phyloP scores from a whole-genome alignment of 2,329 filamentous ascomycete genomes.

The Trichoderma pleuroti region DNA sequence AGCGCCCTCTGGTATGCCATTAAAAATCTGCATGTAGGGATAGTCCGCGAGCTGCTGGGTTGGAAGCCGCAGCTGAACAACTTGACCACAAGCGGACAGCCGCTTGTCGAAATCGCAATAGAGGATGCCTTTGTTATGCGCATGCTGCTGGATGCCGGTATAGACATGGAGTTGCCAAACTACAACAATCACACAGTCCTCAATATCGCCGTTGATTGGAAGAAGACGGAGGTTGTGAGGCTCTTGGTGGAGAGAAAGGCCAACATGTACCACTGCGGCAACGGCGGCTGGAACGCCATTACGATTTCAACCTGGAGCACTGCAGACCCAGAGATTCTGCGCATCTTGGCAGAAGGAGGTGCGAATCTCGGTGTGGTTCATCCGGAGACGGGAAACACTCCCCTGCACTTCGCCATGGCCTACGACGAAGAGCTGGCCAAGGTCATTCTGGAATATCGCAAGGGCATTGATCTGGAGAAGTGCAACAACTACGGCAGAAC shows the following conservation, averaged over 20 bases:
- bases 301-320: not conserved
- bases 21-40: not conserved
- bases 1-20: not conserved
- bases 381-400: not conserved
- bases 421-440: not conserved
- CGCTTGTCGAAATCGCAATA: not conserved
- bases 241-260: not conserved
- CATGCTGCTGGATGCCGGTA: not conserved
- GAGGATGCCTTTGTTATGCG: not conserved
- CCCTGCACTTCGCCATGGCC: not conserved
- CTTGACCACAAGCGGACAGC: not conserved
- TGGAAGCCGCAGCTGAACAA: not conserved
- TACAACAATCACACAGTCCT: not conserved
- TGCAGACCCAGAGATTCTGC: not conserved
- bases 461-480: not conserved
- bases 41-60: not conserved
- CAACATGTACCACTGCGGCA: not conserved
- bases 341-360: not conserved
- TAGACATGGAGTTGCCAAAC: not conserved
- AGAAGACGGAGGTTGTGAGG: not conserved
- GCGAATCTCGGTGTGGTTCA: not conserved
- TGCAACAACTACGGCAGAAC: not conserved
- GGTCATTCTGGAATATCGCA: not conserved
- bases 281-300: not conserved
- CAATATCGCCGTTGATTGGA: not conserved